These are phyloP conservation scores for Cinnamomum chago DNA, from an alignment of 164 flowering plant species.

Conservation along the genomic window DNA sequence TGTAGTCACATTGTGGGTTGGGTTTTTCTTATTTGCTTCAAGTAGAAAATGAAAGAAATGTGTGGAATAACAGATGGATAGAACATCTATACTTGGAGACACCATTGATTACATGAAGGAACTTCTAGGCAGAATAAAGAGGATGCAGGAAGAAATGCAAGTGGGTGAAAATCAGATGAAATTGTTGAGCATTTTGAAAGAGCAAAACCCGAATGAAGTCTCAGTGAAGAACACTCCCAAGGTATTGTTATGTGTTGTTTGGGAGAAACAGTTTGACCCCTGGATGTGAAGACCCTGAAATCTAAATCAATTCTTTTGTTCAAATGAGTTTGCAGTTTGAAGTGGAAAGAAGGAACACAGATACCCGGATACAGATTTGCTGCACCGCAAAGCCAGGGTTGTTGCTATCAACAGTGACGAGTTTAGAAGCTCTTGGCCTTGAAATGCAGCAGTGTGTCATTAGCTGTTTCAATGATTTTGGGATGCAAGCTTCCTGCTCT, in stretches of 20 bases:
- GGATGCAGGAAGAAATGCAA: slow-evolving; percentile 53
- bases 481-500: slow-evolving; percentile 82
- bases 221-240: slow-evolving; percentile 66
- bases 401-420: slow-evolving; percentile 56
- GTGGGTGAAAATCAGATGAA: slow-evolving; percentile 29
- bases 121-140: slow-evolving; percentile 62
- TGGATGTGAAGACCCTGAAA: background rate
- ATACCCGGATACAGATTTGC: slow-evolving; percentile 61
- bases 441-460: slow-evolving; percentile 91
- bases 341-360: slow-evolving; percentile 58
- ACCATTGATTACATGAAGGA: slow-evolving; percentile 91
- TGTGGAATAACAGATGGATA: slow-evolving; percentile 61
- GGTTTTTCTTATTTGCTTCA: no score
- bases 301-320: background rate
- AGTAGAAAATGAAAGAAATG: background rate
- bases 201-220: slow-evolving; percentile 50
- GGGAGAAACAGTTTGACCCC: background rate
- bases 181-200: slow-evolving; percentile 41
- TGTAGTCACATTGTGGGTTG: background rate
- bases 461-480: slow-evolving; percentile 86
- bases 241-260: slow-evolving; percentile 30
- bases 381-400: slow-evolving; percentile 72
- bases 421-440: slow-evolving; percentile 74
- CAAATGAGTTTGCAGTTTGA: slow-evolving; percentile 50
- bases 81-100: slow-evolving; percentile 90